Evolutionary conservation across 768 basidiomycete species (phyloP), one percentile per base, ranked within the genome.

Genomic region (Thelephora aurantiotincta): DNA sequence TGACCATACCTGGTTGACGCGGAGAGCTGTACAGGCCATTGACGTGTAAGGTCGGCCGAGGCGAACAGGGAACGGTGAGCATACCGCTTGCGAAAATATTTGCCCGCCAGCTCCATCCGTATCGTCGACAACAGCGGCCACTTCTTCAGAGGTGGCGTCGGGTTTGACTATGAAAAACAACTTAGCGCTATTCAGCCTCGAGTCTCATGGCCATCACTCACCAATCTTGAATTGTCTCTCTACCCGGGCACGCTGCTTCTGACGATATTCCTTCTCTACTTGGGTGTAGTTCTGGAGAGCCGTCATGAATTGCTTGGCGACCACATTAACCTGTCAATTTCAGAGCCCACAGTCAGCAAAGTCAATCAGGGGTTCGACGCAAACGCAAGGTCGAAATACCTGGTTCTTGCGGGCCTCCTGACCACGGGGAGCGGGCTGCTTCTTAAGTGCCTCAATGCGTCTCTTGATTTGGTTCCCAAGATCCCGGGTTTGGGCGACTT

Each of bases 151-250:
- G 0, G 90, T 79, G 4, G 93, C 93, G 63, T 93, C 80, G 43
- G 91, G 92, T 67, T 96, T 96, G 48, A 92, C 91, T 88, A 51
- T 0, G 45, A 19, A 2, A 20, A 12, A 38, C 30, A 33, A 34
- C 42, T 35, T 6, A 52, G 22, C 44, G 13, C 44, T 34, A 5
- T 34, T 30, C 26, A 4, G 26, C 26, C 26, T 30, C 26, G 26
- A 9, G 26, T 30, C 9, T 30, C 26, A 11, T 11, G 2, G 14
- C 2, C 16, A 43, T 11, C 13, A 59, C 75, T 11, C 38, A 82
- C 85, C 85, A 51, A 93, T 94, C 59, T 78, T 87, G 65, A 85
- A 84, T 63, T 96, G 86, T 50, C 88, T 71, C 59, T 86, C 85
- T 66, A 90, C 76, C 20, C 86, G 69, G 60, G 86, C 78, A 65